Evolutionary conservation across 805 yeast species (phyloP).

Genomic region (Kazachstania psychrophila): DNA sequence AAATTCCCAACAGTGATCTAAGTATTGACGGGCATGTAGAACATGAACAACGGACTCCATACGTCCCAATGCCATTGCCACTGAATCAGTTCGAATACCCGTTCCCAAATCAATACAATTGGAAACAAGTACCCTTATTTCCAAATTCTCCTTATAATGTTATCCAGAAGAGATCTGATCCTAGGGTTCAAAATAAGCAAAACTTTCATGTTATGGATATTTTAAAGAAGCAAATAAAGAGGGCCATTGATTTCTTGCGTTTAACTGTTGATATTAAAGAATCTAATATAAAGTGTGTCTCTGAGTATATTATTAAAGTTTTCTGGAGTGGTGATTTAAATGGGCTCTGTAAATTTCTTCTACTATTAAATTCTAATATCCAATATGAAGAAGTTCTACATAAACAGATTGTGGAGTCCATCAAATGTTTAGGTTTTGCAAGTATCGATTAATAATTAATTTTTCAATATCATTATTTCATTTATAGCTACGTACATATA

Average conservation of each 20-base stretch:
- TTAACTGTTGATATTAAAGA: slow-evolving; percentile 29
- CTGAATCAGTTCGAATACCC: too few species aligned
- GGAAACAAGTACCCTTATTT: too few species aligned
- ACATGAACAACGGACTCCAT: too few species aligned
- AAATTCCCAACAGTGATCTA: too few species aligned
- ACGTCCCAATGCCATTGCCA: too few species aligned
- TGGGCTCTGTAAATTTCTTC: slow-evolving; percentile 16
- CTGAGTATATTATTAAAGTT: slow-evolving; percentile 31
- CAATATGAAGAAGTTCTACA: slow-evolving; percentile 20
- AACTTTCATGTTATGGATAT: slow-evolving; percentile 9
- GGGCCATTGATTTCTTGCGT: slow-evolving; percentile 28
- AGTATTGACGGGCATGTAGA: too few species aligned
- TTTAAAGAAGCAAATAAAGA: slow-evolving; percentile 25
- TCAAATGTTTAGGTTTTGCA: slow-evolving; percentile 20
- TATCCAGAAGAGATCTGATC: too few species aligned
- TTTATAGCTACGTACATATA: too few species aligned
- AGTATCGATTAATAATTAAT: background rate
- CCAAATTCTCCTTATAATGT: too few species aligned
- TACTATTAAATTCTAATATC: slow-evolving; percentile 13
- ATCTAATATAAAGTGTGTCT: slow-evolving; percentile 25
- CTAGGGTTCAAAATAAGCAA: too few species aligned
- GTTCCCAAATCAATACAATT: too few species aligned
- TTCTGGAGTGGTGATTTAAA: slow-evolving; percentile 29
- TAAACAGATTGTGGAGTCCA: slow-evolving; percentile 23
- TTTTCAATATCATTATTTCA: too few species aligned